Evolutionary conservation across 1,284 basidiomycete species (phyloP).

Genomic region (Entoloma clypeatum): DNA sequence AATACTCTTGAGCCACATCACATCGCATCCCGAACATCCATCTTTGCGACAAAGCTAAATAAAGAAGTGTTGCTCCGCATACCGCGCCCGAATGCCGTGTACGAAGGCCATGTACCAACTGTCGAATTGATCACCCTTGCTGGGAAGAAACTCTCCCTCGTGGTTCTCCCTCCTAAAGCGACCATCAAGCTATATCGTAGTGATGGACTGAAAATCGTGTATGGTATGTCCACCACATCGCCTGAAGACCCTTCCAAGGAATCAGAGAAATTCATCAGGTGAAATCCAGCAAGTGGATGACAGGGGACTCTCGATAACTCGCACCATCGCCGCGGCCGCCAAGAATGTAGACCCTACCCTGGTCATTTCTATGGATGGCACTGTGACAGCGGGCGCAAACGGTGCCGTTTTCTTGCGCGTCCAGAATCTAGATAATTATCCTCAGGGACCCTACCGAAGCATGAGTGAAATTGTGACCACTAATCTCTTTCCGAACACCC

Average conservation of each 20-base stretch:
- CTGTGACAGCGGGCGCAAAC: constrained; percentile 17
- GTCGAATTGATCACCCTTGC: not conserved
- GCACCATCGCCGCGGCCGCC: not conserved
- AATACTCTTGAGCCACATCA: not conserved
- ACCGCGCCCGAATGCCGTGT: not conserved
- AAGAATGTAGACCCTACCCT: not conserved
- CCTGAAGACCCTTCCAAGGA: no score
- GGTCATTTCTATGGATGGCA: constrained; percentile 3
- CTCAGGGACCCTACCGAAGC: constrained; percentile 18
- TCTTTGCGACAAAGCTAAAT: not conserved
- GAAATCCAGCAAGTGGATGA: constrained; percentile 8
- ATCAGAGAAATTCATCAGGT: no score
- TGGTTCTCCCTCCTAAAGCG: not conserved
- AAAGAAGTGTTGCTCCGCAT: not conserved
- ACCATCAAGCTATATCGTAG: constrained; percentile 4
- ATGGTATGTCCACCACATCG: constrained; percentile 16
- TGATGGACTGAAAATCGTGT: constrained; percentile 24
- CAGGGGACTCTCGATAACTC: not conserved
- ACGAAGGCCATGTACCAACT: not conserved
- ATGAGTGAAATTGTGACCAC: constrained; percentile 23
- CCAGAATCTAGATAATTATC: constrained; percentile 9
- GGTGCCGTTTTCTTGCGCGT: constrained; percentile 27
- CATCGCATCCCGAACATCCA: not conserved
- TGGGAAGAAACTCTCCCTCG: not conserved
- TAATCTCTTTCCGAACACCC: constrained; percentile 19